Base-by-base conservation (phyloP, 345 rosid species). In the Hibiscus syriacus region DNA sequence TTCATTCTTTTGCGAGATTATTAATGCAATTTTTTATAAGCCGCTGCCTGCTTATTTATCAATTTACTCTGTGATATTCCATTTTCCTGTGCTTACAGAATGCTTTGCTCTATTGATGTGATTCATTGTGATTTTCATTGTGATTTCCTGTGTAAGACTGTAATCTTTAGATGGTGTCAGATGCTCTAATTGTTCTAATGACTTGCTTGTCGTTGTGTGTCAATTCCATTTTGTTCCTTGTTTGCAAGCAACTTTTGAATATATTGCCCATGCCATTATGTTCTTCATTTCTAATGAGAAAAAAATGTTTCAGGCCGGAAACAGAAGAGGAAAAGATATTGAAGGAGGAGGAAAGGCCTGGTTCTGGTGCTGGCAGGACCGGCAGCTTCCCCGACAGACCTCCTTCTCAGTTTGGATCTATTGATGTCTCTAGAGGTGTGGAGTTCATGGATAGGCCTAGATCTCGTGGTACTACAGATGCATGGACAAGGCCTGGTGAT, bases 261-360 rank as follows among this genome's bases (percentile, higher is more conserved):
- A 39, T 39, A 14, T 39, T 39, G 9, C 19, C 48, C 12, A 6
- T 17, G 22, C 20, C 32, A 46, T 46, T 12, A 29, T 60, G 17
- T 50, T n/a, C 48, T 64, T 39, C 20, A 43, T 60, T 41, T 64
- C 20, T 63, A 38, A 46, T 3, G 6, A 10, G 45, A 19, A n/a
- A 2, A 59, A 75, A 43, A 50, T 73, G 49, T 71, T 82, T 77
- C 87, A 94, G 99, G 89, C 89, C 86, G 56, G 88, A 87, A 81
- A 86, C 97, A 5, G 96, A 82, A 71, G 92, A 81, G 78, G 99
- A 91, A 81, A 89, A 76, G 70, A 34, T 56, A 36, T 66, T 89
- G 85, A 85, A 83, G 73, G 92, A 87, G 67, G 86, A 91, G 73
- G 78, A 91, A 6, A n/a, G n/a, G n/a, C n/a, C n/a, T n/a, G n/a